Conservation (phyloP, 805 yeast species). For the Suhomyces kilbournensis region DNA sequence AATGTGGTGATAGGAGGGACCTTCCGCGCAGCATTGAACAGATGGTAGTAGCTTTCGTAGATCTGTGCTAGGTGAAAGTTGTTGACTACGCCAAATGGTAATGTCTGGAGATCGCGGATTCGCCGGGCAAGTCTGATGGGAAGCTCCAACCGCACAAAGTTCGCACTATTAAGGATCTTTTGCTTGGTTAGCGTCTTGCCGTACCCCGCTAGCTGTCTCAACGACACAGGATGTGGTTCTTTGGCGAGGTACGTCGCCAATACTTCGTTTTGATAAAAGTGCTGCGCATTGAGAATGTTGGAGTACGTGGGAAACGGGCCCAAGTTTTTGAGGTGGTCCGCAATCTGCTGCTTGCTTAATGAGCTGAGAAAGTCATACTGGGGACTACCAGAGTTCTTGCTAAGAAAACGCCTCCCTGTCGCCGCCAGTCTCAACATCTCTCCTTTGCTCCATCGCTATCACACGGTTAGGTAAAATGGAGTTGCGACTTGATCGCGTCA, state of each 20-base stretch:
- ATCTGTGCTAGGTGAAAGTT: slow-evolving; percentile 85
- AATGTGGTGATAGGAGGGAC: slow-evolving; percentile 64
- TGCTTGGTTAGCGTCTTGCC: slow-evolving; percentile 76
- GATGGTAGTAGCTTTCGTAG: slow-evolving; percentile 83
- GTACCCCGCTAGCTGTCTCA: slow-evolving; percentile 86
- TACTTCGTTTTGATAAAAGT: slow-evolving; percentile 80
- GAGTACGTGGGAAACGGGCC: slow-evolving; percentile 44
- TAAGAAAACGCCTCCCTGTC: background rate
- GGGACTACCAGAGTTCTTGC: background rate
- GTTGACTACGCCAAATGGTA: slow-evolving; percentile 81
- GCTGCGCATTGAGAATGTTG: slow-evolving; percentile 54
- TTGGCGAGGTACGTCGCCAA: slow-evolving; percentile 60
- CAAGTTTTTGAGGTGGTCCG: slow-evolving; percentile 30
- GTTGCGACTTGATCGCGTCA: background rate
- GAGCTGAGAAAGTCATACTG: slow-evolving; percentile 30
- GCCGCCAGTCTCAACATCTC: background rate
- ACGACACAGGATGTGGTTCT: slow-evolving; percentile 82
- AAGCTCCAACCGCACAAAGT: slow-evolving; percentile 81
- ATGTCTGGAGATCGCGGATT: slow-evolving; percentile 69
- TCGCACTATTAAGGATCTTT: slow-evolving; percentile 79
- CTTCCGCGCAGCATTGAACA: slow-evolving; percentile 81
- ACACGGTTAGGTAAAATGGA: background rate
- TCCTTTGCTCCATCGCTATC: background rate
- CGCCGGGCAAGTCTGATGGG: slow-evolving; percentile 82
- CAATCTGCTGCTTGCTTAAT: slow-evolving; percentile 26